Conservation (phyloP, 2,329 filamentous ascomycete genomes). For the Phialocephala subalpina region DNA sequence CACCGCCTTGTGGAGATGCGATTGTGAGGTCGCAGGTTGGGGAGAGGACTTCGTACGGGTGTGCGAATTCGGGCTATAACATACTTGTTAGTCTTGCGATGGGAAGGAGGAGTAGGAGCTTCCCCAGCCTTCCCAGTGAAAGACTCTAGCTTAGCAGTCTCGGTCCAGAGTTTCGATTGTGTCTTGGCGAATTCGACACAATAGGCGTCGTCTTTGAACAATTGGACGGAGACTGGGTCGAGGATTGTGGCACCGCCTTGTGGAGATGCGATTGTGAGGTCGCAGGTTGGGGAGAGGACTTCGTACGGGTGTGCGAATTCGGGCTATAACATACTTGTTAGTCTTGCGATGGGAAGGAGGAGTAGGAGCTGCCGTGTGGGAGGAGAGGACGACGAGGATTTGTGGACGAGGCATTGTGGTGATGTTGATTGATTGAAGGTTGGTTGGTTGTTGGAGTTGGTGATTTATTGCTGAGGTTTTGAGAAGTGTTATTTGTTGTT, state of each 20-base stretch:
- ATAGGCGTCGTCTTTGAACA: conserved; percentile 50
- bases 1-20: conserved; percentile 52
- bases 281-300: conserved; percentile 48
- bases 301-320: conserved; percentile 56
- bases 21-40: conserved; percentile 49
- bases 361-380: conserved; percentile 55
- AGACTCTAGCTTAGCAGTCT: conserved; percentile 56
- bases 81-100: no score
- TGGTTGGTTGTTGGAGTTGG: no score
- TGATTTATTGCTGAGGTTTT: not conserved
- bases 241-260: conserved; percentile 50
- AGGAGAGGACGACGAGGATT: conserved; percentile 58
- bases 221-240: conserved; percentile 51
- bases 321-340: no score
- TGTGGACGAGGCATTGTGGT: conserved; percentile 43
- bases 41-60: conserved; percentile 52
- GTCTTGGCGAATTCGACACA: conserved; percentile 51
- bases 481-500: no score
- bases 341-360: no score
- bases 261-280: conserved; percentile 53
- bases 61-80: conserved; percentile 56
- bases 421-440: conserved; percentile 1
- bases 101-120: no score
- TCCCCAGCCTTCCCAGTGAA: conserved; percentile 54
- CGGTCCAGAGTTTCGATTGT: conserved; percentile 56